These are phyloP conservation scores for Pisolithus albus DNA, from an alignment of 768 basidiomycete genomes.

Conservation along the genomic window DNA sequence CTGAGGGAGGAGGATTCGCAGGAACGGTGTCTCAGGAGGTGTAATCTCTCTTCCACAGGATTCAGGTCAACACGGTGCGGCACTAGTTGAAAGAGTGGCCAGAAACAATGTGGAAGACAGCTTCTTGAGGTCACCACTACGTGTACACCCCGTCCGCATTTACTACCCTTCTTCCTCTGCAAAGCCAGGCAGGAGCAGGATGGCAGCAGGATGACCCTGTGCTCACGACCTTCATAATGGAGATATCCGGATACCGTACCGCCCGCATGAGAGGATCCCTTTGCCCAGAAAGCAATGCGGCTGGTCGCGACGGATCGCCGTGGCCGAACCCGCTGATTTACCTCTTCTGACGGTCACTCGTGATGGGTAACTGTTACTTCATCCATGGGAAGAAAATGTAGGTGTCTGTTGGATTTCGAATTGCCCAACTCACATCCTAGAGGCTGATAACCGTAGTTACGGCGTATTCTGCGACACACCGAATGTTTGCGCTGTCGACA, in stretches of 20 bases:
- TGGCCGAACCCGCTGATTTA: constrained; percentile 21
- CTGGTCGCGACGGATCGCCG: constrained; percentile 26
- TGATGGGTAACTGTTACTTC: constrained; percentile 42
- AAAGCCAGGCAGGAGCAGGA: neutral
- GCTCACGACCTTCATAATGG: constrained; percentile 10
- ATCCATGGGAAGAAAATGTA: constrained; percentile 30
- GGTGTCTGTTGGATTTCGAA: constrained; percentile 5
- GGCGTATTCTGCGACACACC: constrained; percentile 35
- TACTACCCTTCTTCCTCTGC: neutral
- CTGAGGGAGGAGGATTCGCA: too few species aligned
- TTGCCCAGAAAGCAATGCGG: constrained; percentile 29
- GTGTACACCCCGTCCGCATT: neutral
- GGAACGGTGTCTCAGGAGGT: neutral
- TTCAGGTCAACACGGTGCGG: too few species aligned
- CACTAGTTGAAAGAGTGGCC: neutral
- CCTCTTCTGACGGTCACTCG: constrained; percentile 38
- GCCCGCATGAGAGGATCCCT: constrained; percentile 21
- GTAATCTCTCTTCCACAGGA: too few species aligned
- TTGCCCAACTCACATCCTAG: constrained; percentile 10
- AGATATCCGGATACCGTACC: constrained; percentile 7
- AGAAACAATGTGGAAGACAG: neutral
- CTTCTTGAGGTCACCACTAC: neutral
- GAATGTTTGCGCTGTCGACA: constrained; percentile 39
- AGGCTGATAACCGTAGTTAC: too few species aligned
- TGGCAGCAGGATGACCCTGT: neutral